Evolutionary conservation across 2,329 filamentous ascomycete genomes (phyloP).

Genomic region (Rutstroemia sp.): DNA sequence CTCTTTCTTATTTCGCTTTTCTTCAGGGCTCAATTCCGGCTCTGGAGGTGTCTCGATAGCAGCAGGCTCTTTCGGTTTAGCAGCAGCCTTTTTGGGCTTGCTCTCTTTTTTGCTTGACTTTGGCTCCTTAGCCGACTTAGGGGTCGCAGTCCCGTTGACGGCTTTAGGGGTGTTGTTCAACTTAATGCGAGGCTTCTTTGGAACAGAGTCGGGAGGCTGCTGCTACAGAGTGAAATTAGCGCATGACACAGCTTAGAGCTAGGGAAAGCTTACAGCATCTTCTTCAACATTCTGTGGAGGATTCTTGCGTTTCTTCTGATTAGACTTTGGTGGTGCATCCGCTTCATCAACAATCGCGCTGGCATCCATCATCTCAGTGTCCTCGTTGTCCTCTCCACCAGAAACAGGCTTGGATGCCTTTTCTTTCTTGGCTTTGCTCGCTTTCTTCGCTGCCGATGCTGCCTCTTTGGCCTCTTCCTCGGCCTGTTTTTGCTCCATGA

Average conservation of each 20-base stretch:
- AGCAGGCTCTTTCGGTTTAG: conserved; percentile 47
- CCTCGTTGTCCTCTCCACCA: conserved; percentile 46
- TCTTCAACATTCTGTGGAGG: conserved; percentile 47
- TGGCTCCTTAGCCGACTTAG: conserved; percentile 17
- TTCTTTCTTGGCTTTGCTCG: conserved; percentile 32
- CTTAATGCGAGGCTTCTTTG: conserved; percentile 62
- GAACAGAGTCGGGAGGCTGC: conserved; percentile 38
- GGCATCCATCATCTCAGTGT: conserved; percentile 53
- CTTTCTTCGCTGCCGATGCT: conserved; percentile 41
- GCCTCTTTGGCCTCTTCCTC: conserved; percentile 40
- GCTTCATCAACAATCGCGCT: conserved; percentile 43
- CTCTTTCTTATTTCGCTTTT: conserved; percentile 52
- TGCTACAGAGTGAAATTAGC: conserved; percentile 1
- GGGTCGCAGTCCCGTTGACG: conserved; percentile 41
- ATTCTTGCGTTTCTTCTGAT: conserved; percentile 78
- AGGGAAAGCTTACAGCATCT: conserved; percentile 49
- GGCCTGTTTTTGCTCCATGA: conserved; percentile 56
- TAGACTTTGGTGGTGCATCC: conserved; percentile 40
- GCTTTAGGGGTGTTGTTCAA: conserved; percentile 62
- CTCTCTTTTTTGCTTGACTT: conserved; percentile 33
- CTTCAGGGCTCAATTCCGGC: conserved; percentile 49
- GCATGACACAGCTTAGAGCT: background rate
- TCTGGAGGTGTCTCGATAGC: conserved; percentile 45
- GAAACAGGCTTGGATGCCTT: conserved; percentile 35
- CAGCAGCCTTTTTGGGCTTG: conserved; percentile 44